Evolutionary conservation across 169 alveolate genomes (phyloP).

Genomic region (Plasmodium knowlesi): DNA sequence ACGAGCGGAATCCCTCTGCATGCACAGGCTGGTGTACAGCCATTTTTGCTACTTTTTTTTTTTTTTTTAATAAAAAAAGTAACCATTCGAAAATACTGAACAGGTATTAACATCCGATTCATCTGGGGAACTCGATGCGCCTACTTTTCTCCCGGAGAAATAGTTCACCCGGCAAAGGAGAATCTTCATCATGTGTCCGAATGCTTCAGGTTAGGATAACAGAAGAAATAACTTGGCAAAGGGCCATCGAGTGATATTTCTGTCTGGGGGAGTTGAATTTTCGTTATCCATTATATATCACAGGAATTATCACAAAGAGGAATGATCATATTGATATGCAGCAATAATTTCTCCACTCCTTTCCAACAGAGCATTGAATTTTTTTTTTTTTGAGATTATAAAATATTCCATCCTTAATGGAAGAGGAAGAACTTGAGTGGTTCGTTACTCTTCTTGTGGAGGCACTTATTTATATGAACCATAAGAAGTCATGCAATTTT

Average conservation of each 20-base stretch:
- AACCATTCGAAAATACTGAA: background rate
- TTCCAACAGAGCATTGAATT: background rate
- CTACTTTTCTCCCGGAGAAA: background rate
- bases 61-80: background rate
- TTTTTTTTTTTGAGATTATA: background rate
- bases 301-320: background rate
- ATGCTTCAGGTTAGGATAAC: background rate
- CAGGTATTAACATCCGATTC: background rate
- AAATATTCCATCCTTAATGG: background rate
- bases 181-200: background rate
- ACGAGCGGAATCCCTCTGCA: background rate
- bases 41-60: background rate
- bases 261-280: background rate
- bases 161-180: background rate
- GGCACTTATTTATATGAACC: background rate
- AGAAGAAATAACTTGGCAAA: background rate
- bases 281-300: background rate
- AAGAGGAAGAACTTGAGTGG: background rate
- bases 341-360: background rate
- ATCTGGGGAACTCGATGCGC: background rate
- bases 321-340: background rate
- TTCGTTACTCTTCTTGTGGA: background rate
- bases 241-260: background rate
- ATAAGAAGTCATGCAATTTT: background rate
- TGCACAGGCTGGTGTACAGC: background rate